Base-by-base conservation (phyloP, 768 basidiomycete genomes). In the Auriculariales sp. region DNA sequence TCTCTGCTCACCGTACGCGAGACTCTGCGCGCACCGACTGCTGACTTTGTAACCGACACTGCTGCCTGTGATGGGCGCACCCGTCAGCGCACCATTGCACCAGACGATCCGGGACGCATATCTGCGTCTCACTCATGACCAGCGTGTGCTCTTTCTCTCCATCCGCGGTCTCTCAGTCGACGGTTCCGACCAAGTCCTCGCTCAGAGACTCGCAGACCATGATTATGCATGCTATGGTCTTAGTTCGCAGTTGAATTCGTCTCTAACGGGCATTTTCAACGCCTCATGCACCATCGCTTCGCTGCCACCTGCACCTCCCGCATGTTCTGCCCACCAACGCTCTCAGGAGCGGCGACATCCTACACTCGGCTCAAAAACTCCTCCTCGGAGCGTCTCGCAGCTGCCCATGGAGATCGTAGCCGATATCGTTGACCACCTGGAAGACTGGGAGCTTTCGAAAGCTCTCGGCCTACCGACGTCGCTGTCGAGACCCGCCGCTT, bases 381-480 rank as follows among this genome's bases (percentile, higher is more conserved):
- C 61, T 47, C 63, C 64, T n/a, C 61, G 58, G 53, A 61, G 65
- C 0, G 25, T 32, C 4, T 76, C 76, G 28, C 79, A 83, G 61
- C 72, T 90, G 29, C 86, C 86, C 0, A 69, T 81, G 49, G 87
- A 90, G 61, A 73, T 90, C 33, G 62, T 89, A 25, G 79, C 81
- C 9, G 75, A 82, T 46, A 86, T 89, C 52, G 63, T 89, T 63
- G 83, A 89, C 51, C 75, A 82, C 55, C 62, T 87, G 7, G 84
- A 81, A 12, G 81, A 88, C 61, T 93, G 88, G 86, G 83, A 90
- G 56, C 77, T 93, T 7, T 70, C 81, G 11, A 81, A 77, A 52
- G 81, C 89, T 12, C 75, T 91, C 30, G 78, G 80, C 17, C 67
- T 90, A 1, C 83, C 80, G 10, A 85, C 85, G 4, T 77, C 77